Percentiles rank a stretch among this genome's conserved stretches.
Evolutionary conservation across 257 asterid species (phyloP).

Genomic region (Nemophila menziesii): DNA sequence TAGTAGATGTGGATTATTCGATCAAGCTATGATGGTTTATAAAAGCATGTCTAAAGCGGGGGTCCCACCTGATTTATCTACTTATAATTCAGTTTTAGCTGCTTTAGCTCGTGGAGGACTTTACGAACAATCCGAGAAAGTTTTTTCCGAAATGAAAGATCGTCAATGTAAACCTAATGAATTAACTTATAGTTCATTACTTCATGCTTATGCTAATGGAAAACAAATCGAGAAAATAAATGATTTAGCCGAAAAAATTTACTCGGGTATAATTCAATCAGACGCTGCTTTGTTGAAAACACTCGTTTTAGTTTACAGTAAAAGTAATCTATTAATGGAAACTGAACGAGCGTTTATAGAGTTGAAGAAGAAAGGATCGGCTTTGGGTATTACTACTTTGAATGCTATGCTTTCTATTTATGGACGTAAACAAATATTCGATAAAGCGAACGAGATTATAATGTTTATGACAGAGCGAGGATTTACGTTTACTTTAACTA

Average conservation of each 20-base stretch:
- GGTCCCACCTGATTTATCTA: constrained; percentile 73
- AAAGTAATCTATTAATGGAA: constrained; percentile 55
- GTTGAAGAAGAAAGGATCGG: constrained; percentile 44
- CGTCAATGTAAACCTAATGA: constrained; percentile 71
- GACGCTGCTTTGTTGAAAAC: constrained; percentile 55
- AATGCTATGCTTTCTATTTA: constrained; percentile 84
- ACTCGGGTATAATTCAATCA: constrained; percentile 41
- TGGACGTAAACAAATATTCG: constrained; percentile 64
- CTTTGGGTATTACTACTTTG: constrained; percentile 52
- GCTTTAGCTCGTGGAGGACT: constrained; percentile 82
- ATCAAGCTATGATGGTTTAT: constrained; percentile 74
- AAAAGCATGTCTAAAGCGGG: constrained; percentile 74
- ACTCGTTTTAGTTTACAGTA: constrained; percentile 40
- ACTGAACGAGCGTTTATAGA: constrained; percentile 64
- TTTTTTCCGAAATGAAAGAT: constrained; percentile 67
- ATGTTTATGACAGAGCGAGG: constrained; percentile 50
- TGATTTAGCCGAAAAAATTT: constrained; percentile 52
- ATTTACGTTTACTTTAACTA: constrained; percentile 58
- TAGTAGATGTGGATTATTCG: constrained; percentile 81
- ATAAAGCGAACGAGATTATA: constrained; percentile 51
- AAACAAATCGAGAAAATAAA: constrained; percentile 54
- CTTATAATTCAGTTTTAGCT: constrained; percentile 80
- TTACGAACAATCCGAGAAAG: constrained; percentile 87
- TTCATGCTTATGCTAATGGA: constrained; percentile 89
- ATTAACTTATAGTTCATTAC: constrained; percentile 68